Evolutionary conservation across 2,329 filamentous ascomycete genomes (phyloP), one percentile per base, ranked within the genome.

Genomic region (Ascochyta fabae): DNA sequence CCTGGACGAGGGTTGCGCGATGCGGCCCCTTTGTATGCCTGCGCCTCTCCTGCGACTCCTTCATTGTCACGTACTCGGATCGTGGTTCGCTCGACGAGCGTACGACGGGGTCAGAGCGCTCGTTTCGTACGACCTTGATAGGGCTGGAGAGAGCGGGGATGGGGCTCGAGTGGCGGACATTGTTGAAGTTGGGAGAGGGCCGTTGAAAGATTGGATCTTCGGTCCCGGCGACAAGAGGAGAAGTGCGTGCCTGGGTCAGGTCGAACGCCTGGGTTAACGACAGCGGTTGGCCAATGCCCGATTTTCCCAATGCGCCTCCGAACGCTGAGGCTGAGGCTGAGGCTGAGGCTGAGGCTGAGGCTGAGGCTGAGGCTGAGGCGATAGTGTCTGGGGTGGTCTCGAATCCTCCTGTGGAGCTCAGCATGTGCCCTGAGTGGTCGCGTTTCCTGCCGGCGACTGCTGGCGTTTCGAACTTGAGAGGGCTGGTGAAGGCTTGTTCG

Each of bases 181-280:
- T 58, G 35, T 67, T 60, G 48, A 79, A 71, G 48, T 79, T 78
- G 6, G 79, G 79, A 16, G 78, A 81, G 3, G 79, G 80, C 19
- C 79, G 76, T 33, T 76, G 75, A 49, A 78, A 73, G 16, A 80
- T 65, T 1, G 77, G 72, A 58, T 81, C 79, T 15, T 79, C 80
- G n/a, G 64, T 69, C 3, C 58, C 68, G 51, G 75, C 75, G 16
- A 70, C 62, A 4, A 72, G 60, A 16, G 79, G 79, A 23, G 79
- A 81, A 0, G 79, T 80, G 16, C 70, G 71, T 22, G 75, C 77
- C 58, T 80, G 80, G 1, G 78, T 81, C 24, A 76, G 74, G 45
- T 77, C 71, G 61, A 80, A 81, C 12, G 77, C 68, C 53, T 82
- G 79, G 7, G 78, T 80, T 24, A 78, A 70, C 33, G 76, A 79